Evolutionary conservation across 257 asterid species (phyloP), one percentile per base, ranked within the genome.

Genomic region (Paraleonurus japonicus): DNA sequence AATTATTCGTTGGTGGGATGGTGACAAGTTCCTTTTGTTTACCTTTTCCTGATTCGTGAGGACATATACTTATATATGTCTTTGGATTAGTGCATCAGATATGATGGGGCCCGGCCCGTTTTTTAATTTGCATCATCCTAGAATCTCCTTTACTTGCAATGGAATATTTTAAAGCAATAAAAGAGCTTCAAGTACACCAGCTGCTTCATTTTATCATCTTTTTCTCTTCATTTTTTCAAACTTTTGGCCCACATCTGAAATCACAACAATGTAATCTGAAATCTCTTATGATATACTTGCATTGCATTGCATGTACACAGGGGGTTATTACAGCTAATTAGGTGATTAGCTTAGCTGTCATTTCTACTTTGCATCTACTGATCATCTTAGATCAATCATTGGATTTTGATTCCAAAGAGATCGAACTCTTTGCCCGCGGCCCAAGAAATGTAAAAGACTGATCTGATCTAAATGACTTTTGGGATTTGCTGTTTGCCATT

Each of bases 51-150:
- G 92, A 89, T 91, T 87, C 96, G 83, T 80, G 73, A 71, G 80
- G 79, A 82, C 89, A 78, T 81, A 84, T 84, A 82, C 77, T 76
- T 80, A 74, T 73, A 74, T 73, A 63, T 80, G 81, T 16, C 69
- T 71, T 81, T 73, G 45, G 76, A 82, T 80, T 81, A 77, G 81
- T 75, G 75, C 85, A 74, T 71, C 72, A 76, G 24, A 65, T 71
- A 61, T 26, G 12, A 64, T 33, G 65, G 86, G 90, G 83, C 60
- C 81, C 87, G n/a, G n/a, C n/a, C n/a, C n/a, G n/a, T n/a, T n/a
- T n/a, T n/a, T n/a, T n/a, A n/a, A n/a, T n/a, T n/a, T 75, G 90
- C 95, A 85, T 91, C 95, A 87, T 89, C 90, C 94, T 70, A 82
- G 96, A 92, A 86, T 92, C 98, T 85, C 80, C 94, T 92, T 92